Evolutionary conservation across 257 asterid genomes (phyloP).

Genomic region (Salvia splendens): DNA sequence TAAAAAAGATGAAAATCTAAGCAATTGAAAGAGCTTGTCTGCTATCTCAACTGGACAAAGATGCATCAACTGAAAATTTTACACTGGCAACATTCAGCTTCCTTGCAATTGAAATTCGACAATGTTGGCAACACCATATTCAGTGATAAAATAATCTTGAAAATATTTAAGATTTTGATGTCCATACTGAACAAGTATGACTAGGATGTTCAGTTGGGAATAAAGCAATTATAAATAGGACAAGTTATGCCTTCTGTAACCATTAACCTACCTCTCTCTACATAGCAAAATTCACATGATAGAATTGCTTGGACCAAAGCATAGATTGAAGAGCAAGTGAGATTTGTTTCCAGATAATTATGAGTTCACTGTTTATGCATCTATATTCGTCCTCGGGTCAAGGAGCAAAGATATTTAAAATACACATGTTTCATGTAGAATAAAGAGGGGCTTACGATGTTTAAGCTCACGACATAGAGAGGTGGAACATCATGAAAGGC

Average conservation of each 20-base stretch:
- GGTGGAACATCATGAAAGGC: slow-evolving; percentile 97
- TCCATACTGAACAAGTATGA: slow-evolving; percentile 6
- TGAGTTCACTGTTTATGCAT: neutral
- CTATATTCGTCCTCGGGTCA: neutral
- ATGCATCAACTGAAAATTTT: neutral
- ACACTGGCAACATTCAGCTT: slow-evolving; percentile 16
- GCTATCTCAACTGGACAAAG: neutral
- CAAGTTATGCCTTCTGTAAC: neutral
- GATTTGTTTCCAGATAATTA: slow-evolving; percentile 1
- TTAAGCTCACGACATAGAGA: slow-evolving; percentile 95
- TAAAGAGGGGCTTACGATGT: slow-evolving; percentile 61
- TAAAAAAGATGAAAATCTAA: slow-evolving; percentile 17
- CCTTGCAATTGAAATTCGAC: slow-evolving; percentile 7
- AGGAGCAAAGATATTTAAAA: slow-evolving; percentile 1
- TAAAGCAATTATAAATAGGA: slow-evolving; percentile 1
- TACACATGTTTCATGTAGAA: slow-evolving; percentile 21
- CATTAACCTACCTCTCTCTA: neutral
- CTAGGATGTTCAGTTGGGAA: neutral
- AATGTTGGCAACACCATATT: neutral
- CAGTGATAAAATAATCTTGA: neutral
- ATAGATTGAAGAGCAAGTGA: slow-evolving; percentile 17
- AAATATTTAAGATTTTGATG: neutral
- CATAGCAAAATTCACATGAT: slow-evolving; percentile 1
- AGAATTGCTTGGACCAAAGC: slow-evolving; percentile 1
- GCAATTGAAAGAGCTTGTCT: neutral